Evolutionary conservation across 2,329 filamentous ascomycete genomes (phyloP).

Genomic region (Coniochaeta prunicola): DNA sequence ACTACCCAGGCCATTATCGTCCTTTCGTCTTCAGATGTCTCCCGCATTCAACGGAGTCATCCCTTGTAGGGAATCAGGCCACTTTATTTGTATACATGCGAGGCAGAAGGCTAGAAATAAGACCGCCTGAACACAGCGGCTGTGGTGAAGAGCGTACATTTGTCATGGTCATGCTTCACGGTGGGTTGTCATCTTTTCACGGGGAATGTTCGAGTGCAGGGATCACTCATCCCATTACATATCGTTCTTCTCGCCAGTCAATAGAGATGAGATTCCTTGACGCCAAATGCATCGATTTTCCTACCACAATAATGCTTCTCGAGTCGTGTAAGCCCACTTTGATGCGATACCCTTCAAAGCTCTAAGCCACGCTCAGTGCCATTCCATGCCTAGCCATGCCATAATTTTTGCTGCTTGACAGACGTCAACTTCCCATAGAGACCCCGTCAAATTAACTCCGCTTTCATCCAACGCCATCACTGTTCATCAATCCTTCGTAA

Average conservation of each 20-base stretch:
- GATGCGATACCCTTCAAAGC: neutral
- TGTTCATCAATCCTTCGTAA: slow-evolving; percentile 40
- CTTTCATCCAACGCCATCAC: neutral
- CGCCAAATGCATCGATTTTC: neutral
- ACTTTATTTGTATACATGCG: neutral
- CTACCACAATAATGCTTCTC: neutral
- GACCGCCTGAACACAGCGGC: too few species aligned
- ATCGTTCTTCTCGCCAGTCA: neutral
- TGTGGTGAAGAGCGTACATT: too few species aligned
- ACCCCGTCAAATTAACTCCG: neutral
- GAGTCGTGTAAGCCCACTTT: neutral
- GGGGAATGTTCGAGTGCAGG: too few species aligned
- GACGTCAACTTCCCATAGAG: neutral
- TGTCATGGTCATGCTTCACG: too few species aligned
- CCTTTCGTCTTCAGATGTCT: neutral
- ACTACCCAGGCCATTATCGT: neutral
- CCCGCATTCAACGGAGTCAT: neutral
- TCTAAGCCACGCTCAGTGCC: neutral
- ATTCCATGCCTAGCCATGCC: neutral
- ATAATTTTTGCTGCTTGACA: neutral
- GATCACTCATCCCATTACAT: neutral
- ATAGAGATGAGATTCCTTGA: neutral
- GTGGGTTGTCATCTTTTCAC: too few species aligned
- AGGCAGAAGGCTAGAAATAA: too few species aligned
- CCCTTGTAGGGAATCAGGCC: neutral